Evolutionary conservation across 1,139 yeast species (phyloP), one percentile per base, ranked within the genome.

Genomic region (Taiozyma sp.): DNA sequence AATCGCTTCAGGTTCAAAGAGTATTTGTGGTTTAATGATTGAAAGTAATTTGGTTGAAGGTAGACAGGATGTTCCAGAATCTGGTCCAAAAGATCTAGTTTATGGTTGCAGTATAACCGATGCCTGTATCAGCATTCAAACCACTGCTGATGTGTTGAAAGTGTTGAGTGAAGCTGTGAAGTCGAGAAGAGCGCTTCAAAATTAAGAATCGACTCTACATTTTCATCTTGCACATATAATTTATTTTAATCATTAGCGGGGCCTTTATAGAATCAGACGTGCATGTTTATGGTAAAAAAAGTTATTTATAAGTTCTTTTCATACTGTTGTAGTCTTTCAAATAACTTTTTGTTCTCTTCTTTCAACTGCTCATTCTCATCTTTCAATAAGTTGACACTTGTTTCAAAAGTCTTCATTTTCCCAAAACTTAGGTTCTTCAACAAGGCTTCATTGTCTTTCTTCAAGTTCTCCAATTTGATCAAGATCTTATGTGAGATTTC

Each of bases 101-200:
- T 92, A 93, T 72, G 98, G 98, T 53, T 88, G 93, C 61, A 88
- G 96, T 47, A 92, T 93, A 65, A 93, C 99, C 39, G 98, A 93
- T 71, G 97, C 97, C 40, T 93, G 99, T 77, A 91, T 93, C 58
- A 81, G 88, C 60, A 89, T 96, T 88, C 92, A 87, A 45, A 78
- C 82, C 54, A 93, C 98, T 40, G 91, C 79, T 56, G 75, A 72
- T 16, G 93, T 89, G 49, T 78, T 93, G 64, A 78, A 79, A 53
- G 73, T 74, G 42, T 80, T 93, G 63, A 85, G 97, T 30, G 80
- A 80, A 52, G 95, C 96, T 53, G 93, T 92, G 39, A 81, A 82
- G 68, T 77, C 78, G 53, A 85, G 96, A 77, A 84, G 97, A 75
- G 34, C 53, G 22, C 43, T 55, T 32, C 48, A 51, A 23, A 46